Evolutionary conservation across 352 stramenopile species (phyloP).

Genomic region (Phytophthora lateralis): DNA sequence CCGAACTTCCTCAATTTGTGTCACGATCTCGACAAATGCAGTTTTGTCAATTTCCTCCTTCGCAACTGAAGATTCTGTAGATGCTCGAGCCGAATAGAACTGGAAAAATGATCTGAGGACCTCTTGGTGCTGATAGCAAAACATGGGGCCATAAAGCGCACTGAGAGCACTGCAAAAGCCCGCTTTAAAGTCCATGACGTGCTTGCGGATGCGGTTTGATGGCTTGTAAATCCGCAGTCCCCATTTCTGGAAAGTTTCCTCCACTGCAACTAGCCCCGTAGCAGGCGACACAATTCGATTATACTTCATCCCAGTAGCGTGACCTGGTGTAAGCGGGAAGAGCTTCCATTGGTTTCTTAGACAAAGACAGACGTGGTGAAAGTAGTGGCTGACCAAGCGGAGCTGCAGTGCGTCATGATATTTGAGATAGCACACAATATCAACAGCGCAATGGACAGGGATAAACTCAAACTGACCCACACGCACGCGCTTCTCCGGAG

Average conservation of each 20-base stretch:
- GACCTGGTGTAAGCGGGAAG: constrained; percentile 43
- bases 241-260: constrained; percentile 66
- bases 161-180: constrained; percentile 59
- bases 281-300: constrained; percentile 40
- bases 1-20: constrained; percentile 60
- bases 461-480: constrained; percentile 38
- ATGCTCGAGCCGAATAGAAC: constrained; percentile 24
- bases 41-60: constrained; percentile 48
- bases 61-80: constrained; percentile 1
- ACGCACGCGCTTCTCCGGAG: constrained; percentile 27
- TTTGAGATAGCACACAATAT: constrained; percentile 45
- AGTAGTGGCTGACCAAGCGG: constrained; percentile 43
- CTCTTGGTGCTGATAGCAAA: constrained; percentile 58
- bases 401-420: constrained; percentile 57
- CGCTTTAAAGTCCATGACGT: constrained; percentile 65
- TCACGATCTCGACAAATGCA: constrained; percentile 68
- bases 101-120: constrained; percentile 48
- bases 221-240: constrained; percentile 54
- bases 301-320: constrained; percentile 37
- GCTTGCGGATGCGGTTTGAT: constrained; percentile 39
- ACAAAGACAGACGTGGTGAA: constrained; percentile 41
- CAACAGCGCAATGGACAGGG: constrained; percentile 27
- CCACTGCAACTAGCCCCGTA: constrained; percentile 50
- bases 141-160: constrained; percentile 55
- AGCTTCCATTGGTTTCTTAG: constrained; percentile 63